Conservation (phyloP, 2,329 filamentous ascomycete genomes). For the Thielaviopsis ethacetica region DNA sequence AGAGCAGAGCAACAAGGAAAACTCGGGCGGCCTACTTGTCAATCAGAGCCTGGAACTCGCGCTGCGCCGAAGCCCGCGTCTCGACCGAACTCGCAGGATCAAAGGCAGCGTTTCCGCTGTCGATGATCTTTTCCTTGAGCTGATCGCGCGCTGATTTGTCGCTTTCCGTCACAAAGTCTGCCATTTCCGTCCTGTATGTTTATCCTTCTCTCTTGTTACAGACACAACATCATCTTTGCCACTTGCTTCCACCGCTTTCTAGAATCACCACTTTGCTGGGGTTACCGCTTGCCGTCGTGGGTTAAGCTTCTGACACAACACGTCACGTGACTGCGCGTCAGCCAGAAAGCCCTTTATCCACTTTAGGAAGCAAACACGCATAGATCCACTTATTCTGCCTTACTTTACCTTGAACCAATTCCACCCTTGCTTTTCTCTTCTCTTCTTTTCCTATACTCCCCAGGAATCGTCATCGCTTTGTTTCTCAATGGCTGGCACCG, state of each 20-base stretch:
- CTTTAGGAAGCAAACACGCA: not conserved
- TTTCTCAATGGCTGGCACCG: not conserved
- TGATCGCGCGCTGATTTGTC: conserved; percentile 6
- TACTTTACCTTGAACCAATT: not conserved
- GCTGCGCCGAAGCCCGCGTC: conserved; percentile 20
- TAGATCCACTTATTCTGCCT: not conserved
- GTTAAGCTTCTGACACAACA: not conserved
- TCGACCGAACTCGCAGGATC: conserved; percentile 24
- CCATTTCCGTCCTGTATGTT: not conserved
- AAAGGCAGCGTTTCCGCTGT: conserved; percentile 32
- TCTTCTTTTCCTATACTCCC: not conserved
- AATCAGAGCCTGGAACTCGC: conserved; percentile 31
- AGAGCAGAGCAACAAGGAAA: too few relatives aligned
- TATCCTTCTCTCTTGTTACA: not conserved
- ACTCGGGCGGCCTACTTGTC: conserved; percentile 23
- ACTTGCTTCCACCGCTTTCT: not conserved
- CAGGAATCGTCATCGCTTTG: not conserved
- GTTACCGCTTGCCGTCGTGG: not conserved
- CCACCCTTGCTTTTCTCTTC: not conserved
- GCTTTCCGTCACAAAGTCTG: conserved; percentile 21
- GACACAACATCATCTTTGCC: too few relatives aligned
- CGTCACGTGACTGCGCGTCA: not conserved
- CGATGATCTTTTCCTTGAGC: conserved; percentile 14
- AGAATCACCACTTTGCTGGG: not conserved
- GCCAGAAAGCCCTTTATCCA: not conserved